phyloP scores from a whole-genome alignment of 2,329 filamentous ascomycete genomes.

The Daldinia eschscholtzii region DNA sequence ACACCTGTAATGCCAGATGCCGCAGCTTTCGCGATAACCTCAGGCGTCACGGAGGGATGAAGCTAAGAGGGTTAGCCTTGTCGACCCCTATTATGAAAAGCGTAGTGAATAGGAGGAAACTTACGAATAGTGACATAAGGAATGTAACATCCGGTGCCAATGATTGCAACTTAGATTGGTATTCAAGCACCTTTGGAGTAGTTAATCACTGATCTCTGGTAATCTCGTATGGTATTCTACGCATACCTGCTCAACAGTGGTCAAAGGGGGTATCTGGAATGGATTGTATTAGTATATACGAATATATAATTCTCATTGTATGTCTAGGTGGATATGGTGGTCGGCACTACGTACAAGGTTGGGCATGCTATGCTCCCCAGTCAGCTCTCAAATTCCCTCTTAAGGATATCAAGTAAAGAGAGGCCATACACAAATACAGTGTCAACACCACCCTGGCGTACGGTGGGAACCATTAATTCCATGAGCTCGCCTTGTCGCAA shows the following conservation, averaged over 20 bases:
- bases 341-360: slow-evolving; percentile 33
- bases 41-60: slow-evolving; percentile 73
- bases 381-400: slow-evolving; percentile 24
- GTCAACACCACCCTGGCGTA: slow-evolving; percentile 73
- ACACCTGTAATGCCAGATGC: slow-evolving; percentile 77
- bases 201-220: slow-evolving; percentile 50
- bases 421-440: slow-evolving; percentile 63
- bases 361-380: slow-evolving; percentile 47
- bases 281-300: slow-evolving; percentile 14
- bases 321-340: slow-evolving; percentile 57
- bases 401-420: slow-evolving; percentile 11
- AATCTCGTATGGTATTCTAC: not conserved
- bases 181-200: slow-evolving; percentile 73
- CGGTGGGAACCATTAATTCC: slow-evolving; percentile 66
- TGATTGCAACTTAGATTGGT: slow-evolving; percentile 70
- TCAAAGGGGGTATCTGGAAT: slow-evolving; percentile 39
- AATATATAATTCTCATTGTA: not conserved
- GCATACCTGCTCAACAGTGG: slow-evolving; percentile 38
- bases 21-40: slow-evolving; percentile 79
- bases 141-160: slow-evolving; percentile 74
- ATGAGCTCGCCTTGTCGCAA: slow-evolving; percentile 76
- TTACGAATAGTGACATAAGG: slow-evolving; percentile 78
- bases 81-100: slow-evolving; percentile 33
- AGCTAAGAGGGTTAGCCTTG: slow-evolving; percentile 51
- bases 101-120: slow-evolving; percentile 32